Base-by-base conservation (phyloP, 345 rosid species). In the Gossypium australe region DNA sequence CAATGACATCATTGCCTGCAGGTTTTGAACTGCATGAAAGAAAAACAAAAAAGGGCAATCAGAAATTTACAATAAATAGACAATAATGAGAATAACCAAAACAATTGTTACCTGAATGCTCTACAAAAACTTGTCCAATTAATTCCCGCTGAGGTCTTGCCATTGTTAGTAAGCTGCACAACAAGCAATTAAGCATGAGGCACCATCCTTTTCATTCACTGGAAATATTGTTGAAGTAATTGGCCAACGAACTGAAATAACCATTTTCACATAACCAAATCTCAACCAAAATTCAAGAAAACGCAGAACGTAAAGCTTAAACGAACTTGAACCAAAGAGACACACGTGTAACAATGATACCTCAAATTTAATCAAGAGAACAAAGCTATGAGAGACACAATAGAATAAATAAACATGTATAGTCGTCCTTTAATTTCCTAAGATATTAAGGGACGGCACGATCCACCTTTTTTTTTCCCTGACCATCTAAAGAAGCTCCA, bases 1-100 rank as follows among this genome's bases (percentile, higher is more conserved):
- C 99, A 14, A 95, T 91, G 56, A 93, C 94, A 76, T 95, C 99
- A 61, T 79, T 89, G 2, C 96, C 98, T 9, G 86, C 88, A 41
- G 99, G 91, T 79, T 85, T 95, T 27, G 99, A 86, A 71, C 99
- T 95, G 77, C 45, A 73, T 10, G 11, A 17, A 51, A 18, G 0
- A 65, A 14, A 64, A 70, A 27, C 7, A 56, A 43, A 27, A 56
- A 6, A 12, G 45, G 60, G 24, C 49, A 62, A 25, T 24, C 41
- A 61, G 16, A 20, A 71, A 13, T 43, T 56, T n/a, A 24, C 11
- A 11, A 7, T 2, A 59, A 45, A 47, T 7, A 11, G 44, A 44
- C 17, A 20, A 43, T 16, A 43, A 20, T 1, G 6, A 57, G 5
- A 44, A 72, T 8, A 59, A 60, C 16, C 8, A 16, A 44, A 58